phyloP scores from a whole-genome alignment of 257 asterid genomes.

The Anisodus tanguticus region DNA sequence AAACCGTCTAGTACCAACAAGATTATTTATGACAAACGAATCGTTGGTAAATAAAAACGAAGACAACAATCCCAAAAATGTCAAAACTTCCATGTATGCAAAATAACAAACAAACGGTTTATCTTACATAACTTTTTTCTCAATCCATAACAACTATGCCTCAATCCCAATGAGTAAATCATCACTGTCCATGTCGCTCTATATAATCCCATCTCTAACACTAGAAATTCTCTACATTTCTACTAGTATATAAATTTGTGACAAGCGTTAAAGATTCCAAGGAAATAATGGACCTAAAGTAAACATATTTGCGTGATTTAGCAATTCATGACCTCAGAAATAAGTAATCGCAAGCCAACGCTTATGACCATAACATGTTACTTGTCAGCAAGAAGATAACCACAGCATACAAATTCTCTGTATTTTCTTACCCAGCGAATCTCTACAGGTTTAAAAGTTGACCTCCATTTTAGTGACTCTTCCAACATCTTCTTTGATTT shows the following conservation, averaged over 20 bases:
- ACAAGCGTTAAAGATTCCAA: not conserved
- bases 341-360: no score
- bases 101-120: not conserved
- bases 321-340: not conserved
- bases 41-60: not conserved
- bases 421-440: slow-evolving; percentile 82
- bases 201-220: not conserved
- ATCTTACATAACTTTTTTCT: not conserved
- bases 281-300: not conserved
- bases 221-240: not conserved
- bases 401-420: not conserved
- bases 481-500: slow-evolving; percentile 90
- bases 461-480: slow-evolving; percentile 88
- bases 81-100: not conserved
- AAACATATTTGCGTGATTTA: not conserved
- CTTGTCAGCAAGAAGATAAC: not conserved
- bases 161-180: not conserved
- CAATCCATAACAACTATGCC: not conserved
- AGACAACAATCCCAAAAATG: not conserved
- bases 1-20: not conserved
- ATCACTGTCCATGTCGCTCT: not conserved
- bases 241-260: not conserved
- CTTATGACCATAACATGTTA: not conserved
- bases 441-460: slow-evolving; percentile 86
- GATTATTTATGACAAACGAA: not conserved